Base-by-base conservation (phyloP, 805 yeast species). In the Candida sanyiensis region DNA sequence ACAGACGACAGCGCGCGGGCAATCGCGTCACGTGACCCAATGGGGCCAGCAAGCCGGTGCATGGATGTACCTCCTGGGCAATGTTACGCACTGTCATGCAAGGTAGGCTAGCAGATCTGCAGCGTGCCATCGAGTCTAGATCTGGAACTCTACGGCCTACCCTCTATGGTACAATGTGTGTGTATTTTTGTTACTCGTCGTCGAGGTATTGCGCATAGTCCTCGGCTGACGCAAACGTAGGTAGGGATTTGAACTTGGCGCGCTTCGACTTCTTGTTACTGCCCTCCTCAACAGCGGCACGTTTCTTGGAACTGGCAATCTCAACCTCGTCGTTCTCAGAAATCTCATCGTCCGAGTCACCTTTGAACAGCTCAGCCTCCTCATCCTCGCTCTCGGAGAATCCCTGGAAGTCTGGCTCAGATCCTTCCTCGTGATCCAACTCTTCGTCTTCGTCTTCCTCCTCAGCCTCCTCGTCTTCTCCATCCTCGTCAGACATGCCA, bases 181-280 rank as follows among this genome's bases (percentile, higher is more conserved):
- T n/a, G n/a, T n/a, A n/a, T 18, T 17, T 9, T 18, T 17, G 6
- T 19, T 78, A 84, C 37, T 76, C 83, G 21, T 52, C 49, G 32
- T 70, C 70, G 58, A 84, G 63, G 50, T 79, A 80, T 55, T 84
- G 69, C 20, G 90, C 80, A 57, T 87, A 88, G 45, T 84, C 95
- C 29, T 84, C 96, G 8, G 80, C 95, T 33, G 88, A 80, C 1
- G 96, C 97, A 65, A 87, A 89, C 16, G 78, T 69, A 17, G 97
- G 97, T 44, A 89, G 66, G 33, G 72, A 76, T 54, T 74, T 79
- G 52, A 83, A 64, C 58, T 74, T 79, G 33, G 67, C 62, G 56
- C 69, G 76, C 66, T 73, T 77, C 15, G 69, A 39, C 51, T 56
- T 43, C 52, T 56, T 48, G 15, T 36, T 25, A n/a, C 47, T 47